phyloP scores from a whole-genome alignment of 2,329 filamentous ascomycete genomes.

The Tolypocladium tropicale region DNA sequence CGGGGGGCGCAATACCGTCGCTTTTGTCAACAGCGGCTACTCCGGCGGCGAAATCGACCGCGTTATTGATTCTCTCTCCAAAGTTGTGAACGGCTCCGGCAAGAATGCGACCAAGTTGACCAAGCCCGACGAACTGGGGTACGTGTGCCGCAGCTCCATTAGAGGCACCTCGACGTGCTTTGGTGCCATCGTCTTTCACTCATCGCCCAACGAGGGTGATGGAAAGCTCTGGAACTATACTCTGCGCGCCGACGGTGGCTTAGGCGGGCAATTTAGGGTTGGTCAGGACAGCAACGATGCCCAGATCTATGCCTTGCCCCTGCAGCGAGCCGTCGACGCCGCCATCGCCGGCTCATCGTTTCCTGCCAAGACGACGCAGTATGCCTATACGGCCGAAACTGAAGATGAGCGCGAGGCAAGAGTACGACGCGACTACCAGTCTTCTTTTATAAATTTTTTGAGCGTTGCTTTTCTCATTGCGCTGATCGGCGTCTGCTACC shows the following conservation, averaged over 20 bases:
- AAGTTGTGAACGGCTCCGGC: conserved; percentile 40
- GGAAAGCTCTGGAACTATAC: conserved; percentile 77
- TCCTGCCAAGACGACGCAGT: conserved; percentile 46
- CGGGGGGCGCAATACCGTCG: conserved; percentile 57
- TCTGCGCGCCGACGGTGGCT: conserved; percentile 61
- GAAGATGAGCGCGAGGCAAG: conserved; percentile 40
- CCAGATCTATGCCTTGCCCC: conserved; percentile 66
- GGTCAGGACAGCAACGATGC: conserved; percentile 59
- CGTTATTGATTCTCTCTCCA: conserved; percentile 56
- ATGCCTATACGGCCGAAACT: conserved; percentile 48
- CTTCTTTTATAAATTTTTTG: conserved; percentile 67
- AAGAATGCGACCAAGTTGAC: conserved; percentile 29
- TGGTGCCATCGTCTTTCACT: conserved; percentile 63
- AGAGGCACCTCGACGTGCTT: conserved; percentile 63
- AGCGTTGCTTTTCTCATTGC: conserved; percentile 71
- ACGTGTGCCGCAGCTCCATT: conserved; percentile 52
- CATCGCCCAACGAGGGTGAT: conserved; percentile 61
- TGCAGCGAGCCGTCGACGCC: conserved; percentile 69
- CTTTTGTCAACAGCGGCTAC: conserved; percentile 68
- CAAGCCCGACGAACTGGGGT: conserved; percentile 29
- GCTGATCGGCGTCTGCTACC: conserved; percentile 74
- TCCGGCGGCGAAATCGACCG: conserved; percentile 59
- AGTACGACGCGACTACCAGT: conserved; percentile 52
- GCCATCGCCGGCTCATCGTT: conserved; percentile 50
- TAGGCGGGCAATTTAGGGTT: conserved; percentile 51